Evolutionary conservation across 306 rosid genomes (phyloP).

Genomic region (Benincasa hispida): DNA sequence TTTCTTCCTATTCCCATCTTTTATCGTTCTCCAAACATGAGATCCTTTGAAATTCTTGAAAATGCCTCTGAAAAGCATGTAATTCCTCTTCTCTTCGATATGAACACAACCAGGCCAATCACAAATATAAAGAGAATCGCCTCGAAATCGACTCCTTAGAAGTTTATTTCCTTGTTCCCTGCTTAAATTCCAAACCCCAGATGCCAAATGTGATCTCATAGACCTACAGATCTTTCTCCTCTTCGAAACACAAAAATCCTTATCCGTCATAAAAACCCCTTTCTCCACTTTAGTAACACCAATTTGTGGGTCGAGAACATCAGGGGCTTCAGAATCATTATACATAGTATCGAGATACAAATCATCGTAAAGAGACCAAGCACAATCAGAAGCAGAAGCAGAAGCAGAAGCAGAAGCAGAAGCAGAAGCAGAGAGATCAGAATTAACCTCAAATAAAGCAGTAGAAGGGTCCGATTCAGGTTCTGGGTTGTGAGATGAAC

Average conservation of each 20-base stretch:
- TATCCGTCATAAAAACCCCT: slow-evolving; percentile 13
- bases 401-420: slow-evolving; percentile 12
- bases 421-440: slow-evolving; percentile 7
- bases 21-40: slow-evolving; percentile 72
- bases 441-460: background rate
- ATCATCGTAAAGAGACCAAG: slow-evolving; percentile 85
- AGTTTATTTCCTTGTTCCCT: slow-evolving; percentile 80
- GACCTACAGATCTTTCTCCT: slow-evolving; percentile 33
- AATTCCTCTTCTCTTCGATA: slow-evolving; percentile 66
- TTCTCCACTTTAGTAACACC: slow-evolving; percentile 12
- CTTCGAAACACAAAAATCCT: slow-evolving; percentile 15
- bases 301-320: background rate
- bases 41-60: slow-evolving; percentile 71
- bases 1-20: slow-evolving; percentile 48
- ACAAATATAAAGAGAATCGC: slow-evolving; percentile 62
- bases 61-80: slow-evolving; percentile 70
- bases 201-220: slow-evolving; percentile 59
- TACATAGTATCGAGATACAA: slow-evolving; percentile 57
- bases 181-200: slow-evolving; percentile 59
- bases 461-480: background rate
- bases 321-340: slow-evolving; percentile 25
- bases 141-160: slow-evolving; percentile 63
- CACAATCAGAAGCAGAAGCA: slow-evolving; percentile 20
- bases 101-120: slow-evolving; percentile 95
- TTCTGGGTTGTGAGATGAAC: background rate